phyloP scores from a whole-genome alignment of 2,329 filamentous ascomycete genomes.

The Colletotrichum phormii region DNA sequence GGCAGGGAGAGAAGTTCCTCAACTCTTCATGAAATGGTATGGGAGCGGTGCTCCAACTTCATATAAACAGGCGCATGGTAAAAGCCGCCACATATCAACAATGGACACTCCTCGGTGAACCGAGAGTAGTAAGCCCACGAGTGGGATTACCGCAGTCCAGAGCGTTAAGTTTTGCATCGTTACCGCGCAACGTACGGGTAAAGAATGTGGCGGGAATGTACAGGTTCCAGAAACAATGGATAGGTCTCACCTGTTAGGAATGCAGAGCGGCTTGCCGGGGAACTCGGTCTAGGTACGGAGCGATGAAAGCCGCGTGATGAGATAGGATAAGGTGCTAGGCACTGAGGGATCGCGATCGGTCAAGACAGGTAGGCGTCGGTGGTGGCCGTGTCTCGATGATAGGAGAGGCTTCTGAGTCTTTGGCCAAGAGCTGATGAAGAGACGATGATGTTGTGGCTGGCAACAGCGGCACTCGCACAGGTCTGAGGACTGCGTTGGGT shows the following conservation, averaged over 20 bases:
- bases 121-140: background rate
- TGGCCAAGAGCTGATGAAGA: background rate
- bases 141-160: slow-evolving; percentile 4
- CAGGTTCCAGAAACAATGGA: slow-evolving; percentile 33
- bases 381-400: slow-evolving; percentile 12
- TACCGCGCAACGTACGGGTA: slow-evolving; percentile 34
- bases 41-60: background rate
- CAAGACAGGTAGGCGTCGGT: background rate
- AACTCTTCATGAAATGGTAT: background rate
- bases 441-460: slow-evolving; percentile 2
- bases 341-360: slow-evolving; percentile 6
- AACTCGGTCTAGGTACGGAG: slow-evolving; percentile 7
- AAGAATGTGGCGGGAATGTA: slow-evolving; percentile 22
- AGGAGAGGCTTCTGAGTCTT: background rate
- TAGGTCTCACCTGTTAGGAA: slow-evolving; percentile 36
- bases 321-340: slow-evolving; percentile 5
- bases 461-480: background rate
- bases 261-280: slow-evolving; percentile 24
- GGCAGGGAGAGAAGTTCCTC: background rate
- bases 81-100: slow-evolving; percentile 8
- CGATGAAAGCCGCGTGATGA: background rate
- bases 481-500: background rate
- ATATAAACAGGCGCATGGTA: slow-evolving; percentile 10
- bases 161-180: slow-evolving; percentile 5
- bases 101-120: background rate